Evolutionary conservation across 768 basidiomycete genomes (phyloP).

Genomic region (Lactifluus hygrophoroides): DNA sequence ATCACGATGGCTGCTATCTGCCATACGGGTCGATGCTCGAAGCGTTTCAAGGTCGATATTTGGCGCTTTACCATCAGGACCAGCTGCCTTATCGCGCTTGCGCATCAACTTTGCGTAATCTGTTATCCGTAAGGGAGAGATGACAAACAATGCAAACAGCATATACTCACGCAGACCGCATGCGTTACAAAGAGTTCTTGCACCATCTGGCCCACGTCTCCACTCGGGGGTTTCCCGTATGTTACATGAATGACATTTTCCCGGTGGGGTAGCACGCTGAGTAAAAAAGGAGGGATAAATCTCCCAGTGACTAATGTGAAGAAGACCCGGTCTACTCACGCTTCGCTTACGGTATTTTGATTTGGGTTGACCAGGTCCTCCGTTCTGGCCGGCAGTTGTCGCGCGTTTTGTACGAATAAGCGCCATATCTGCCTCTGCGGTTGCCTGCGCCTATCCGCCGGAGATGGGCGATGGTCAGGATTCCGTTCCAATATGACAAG

Average conservation of each 20-base stretch:
- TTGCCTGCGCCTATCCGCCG: conserved; percentile 40
- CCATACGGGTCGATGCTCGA: conserved; percentile 41
- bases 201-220: conserved; percentile 78
- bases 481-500: conserved; percentile 9
- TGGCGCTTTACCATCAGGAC: conserved; percentile 42
- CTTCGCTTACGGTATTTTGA: conserved; percentile 81
- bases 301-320: conserved; percentile 21
- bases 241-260: conserved; percentile 83
- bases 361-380: conserved; percentile 45
- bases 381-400: conserved; percentile 46
- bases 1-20: conserved; percentile 14
- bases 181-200: conserved; percentile 76
- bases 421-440: conserved; percentile 80
- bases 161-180: conserved; percentile 68
- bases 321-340: conserved; percentile 42
- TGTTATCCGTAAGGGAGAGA: conserved; percentile 23
- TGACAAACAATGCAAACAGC: conserved; percentile 5
- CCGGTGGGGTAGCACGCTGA: conserved; percentile 78
- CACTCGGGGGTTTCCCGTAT: conserved; percentile 86
- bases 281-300: conserved; percentile 21
- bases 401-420: conserved; percentile 75
- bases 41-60: conserved; percentile 70
- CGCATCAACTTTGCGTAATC: conserved; percentile 81
- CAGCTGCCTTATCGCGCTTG: conserved; percentile 59
- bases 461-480: conserved; percentile 20